Conservation (phyloP, 225 moss, liverwort and hornwort species). For the Anthoceros angustus region DNA sequence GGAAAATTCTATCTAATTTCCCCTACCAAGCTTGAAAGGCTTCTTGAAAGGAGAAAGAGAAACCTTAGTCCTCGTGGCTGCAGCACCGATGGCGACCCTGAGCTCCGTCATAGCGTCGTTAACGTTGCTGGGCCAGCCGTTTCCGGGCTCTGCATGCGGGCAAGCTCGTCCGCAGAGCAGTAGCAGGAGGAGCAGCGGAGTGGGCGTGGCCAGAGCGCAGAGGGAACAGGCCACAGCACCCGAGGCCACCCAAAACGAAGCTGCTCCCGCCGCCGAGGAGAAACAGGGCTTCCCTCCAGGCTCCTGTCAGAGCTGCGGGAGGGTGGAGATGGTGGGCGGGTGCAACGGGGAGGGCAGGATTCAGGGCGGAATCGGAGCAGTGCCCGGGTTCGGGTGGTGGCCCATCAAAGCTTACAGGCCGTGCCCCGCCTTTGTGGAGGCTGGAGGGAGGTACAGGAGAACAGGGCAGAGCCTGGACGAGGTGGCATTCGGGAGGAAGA, state of each 20-base stretch:
- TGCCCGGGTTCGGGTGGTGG: conserved; percentile 82
- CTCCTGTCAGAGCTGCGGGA: conserved; percentile 53
- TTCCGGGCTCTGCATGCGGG: not conserved
- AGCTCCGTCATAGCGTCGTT: not conserved
- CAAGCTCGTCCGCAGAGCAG: not conserved
- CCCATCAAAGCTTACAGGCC: conserved; percentile 92
- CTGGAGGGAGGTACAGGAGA: conserved; percentile 68
- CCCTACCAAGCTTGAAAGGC: too few species aligned
- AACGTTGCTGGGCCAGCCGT: not conserved
- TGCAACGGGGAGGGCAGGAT: conserved; percentile 97
- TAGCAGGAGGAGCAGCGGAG: not conserved
- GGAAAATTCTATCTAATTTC: too few species aligned
- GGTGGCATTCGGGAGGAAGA: conserved; percentile 79
- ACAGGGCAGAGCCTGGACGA: conserved; percentile 92
- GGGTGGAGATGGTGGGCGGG: conserved; percentile 59
- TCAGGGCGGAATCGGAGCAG: conserved; percentile 71
- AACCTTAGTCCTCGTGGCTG: too few species aligned
- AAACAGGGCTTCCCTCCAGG: conserved; percentile 9
- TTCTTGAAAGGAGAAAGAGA: too few species aligned
- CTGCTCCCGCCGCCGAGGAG: not conserved
- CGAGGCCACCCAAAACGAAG: not conserved
- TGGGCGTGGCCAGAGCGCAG: not conserved
- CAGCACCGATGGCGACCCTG: not conserved
- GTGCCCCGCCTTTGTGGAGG: conserved; percentile 78
- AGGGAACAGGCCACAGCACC: not conserved